These are phyloP conservation scores for Salix udensis DNA, from an alignment of 345 rosid genomes.

Conservation along the genomic window DNA sequence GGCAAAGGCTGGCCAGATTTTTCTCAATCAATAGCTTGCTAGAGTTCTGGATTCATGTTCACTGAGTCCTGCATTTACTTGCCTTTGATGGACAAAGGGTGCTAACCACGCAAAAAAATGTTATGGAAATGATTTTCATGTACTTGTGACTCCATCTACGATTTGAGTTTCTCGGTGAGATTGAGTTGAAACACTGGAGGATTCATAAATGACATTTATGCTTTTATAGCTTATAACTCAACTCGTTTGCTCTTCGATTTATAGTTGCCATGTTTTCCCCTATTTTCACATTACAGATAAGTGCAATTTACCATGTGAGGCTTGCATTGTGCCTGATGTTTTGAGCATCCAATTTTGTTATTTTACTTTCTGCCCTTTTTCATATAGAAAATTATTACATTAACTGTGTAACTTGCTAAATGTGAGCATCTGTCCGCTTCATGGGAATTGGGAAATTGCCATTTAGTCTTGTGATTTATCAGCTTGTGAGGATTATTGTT, in stretches of 20 bases:
- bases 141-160: constrained; percentile 13
- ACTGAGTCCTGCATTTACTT: constrained; percentile 8
- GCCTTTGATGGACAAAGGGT: constrained; percentile 8
- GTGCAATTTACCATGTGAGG: background rate
- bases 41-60: constrained; percentile 19
- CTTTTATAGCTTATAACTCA: background rate
- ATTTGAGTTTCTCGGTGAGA: constrained; percentile 9
- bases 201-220: background rate
- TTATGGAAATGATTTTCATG: constrained; percentile 20
- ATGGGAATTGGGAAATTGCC: background rate
- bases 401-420: background rate
- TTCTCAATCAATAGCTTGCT: constrained; percentile 21
- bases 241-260: background rate
- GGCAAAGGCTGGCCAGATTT: constrained; percentile 22
- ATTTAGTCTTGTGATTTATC: background rate
- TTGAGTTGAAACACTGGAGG: background rate
- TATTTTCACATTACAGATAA: background rate
- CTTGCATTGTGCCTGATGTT: background rate
- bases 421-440: no score
- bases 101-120: constrained; percentile 19
- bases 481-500: background rate
- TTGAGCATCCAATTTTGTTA: background rate
- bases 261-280: background rate
- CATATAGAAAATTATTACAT: background rate
- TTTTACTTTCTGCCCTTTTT: background rate